phyloP scores from a whole-genome alignment of 257 asterid species.

The Rehmannia glutinosa region DNA sequence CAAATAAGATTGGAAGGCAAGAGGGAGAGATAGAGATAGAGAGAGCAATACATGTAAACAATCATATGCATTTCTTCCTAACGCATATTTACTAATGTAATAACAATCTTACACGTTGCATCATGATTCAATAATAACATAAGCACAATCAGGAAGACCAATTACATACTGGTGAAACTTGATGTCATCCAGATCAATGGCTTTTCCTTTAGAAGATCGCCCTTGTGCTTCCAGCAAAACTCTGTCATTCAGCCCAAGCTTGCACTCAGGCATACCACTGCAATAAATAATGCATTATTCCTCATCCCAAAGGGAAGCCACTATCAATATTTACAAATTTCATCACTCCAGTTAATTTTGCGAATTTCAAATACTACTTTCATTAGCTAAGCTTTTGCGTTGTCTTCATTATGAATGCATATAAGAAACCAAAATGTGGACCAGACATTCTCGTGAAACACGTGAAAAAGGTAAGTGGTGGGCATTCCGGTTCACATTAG shows the following conservation, averaged over 20 bases:
- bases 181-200: conserved; percentile 97
- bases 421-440: background rate
- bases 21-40: no score
- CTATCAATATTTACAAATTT: background rate
- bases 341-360: background rate
- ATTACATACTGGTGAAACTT: conserved; percentile 92
- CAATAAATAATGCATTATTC: conserved; percentile 20
- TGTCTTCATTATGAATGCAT: background rate
- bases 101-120: background rate
- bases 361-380: background rate
- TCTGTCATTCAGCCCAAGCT: conserved; percentile 97
- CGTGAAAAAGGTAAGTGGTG: background rate
- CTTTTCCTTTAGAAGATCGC: conserved; percentile 80
- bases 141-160: conserved; percentile 4
- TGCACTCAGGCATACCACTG: conserved; percentile 99
- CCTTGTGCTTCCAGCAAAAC: conserved; percentile 97
- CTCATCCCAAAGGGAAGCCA: background rate
- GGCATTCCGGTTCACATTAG: background rate
- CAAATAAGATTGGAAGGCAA: background rate
- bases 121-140: background rate
- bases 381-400: background rate
- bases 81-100: background rate
- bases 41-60: no score
- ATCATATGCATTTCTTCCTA: background rate
- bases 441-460: background rate